These are phyloP conservation scores for Fonsecaea monophora DNA, from an alignment of 2,329 filamentous ascomycete genomes.

Conservation along the genomic window DNA sequence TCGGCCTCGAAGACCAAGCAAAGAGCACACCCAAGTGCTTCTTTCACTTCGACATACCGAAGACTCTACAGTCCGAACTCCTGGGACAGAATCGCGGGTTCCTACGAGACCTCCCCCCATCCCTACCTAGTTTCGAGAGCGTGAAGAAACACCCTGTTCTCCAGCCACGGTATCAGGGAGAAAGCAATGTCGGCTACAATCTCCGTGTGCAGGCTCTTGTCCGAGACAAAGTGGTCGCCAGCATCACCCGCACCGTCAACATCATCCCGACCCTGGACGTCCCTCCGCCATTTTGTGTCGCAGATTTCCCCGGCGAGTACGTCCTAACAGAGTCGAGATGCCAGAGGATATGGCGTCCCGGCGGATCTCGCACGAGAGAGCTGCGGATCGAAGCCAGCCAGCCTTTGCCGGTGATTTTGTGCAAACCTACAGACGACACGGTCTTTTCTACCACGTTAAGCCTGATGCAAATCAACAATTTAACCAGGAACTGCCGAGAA, in stretches of 20 bases:
- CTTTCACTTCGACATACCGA: slow-evolving; percentile 2
- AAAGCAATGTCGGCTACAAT: neutral
- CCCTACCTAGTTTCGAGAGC: neutral
- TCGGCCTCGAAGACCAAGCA: neutral
- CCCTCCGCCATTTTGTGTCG: neutral
- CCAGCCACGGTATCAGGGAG: neutral
- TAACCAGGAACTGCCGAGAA: neutral
- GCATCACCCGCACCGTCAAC: neutral
- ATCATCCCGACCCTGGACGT: neutral
- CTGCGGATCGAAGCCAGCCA: neutral
- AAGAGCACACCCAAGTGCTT: slow-evolving; percentile 3
- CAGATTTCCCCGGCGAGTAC: neutral
- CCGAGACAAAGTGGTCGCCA: neutral
- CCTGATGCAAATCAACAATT: neutral
- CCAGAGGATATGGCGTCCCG: neutral
- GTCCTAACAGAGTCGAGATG: neutral
- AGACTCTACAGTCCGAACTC: neutral
- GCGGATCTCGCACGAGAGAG: neutral
- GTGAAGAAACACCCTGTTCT: neutral
- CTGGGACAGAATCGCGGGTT: neutral
- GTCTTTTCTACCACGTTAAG: neutral
- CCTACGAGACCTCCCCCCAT: neutral
- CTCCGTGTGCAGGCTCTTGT: neutral
- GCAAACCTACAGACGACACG: neutral
- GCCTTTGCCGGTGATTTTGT: neutral